A percentile compares a stretch with the other conserved stretches of the same genome.
These are phyloP conservation scores for Acacia confusa DNA, from an alignment of 306 rosid genomes.

Conservation along the genomic window DNA sequence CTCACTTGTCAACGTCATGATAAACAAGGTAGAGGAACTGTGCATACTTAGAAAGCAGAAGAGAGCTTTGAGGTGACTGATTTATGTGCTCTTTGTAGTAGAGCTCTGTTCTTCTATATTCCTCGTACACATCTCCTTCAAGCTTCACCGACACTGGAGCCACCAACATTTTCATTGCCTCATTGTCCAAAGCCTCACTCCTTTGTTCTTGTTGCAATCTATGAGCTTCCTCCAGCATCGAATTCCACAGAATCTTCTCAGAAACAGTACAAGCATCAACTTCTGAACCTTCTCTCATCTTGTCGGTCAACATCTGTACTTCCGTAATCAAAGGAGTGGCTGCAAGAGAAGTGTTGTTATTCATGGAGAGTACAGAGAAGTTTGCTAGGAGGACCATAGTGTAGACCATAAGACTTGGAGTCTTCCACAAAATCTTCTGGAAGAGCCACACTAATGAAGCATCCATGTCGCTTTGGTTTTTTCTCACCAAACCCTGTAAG, in stretches of 20 bases:
- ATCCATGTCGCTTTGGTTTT: constrained; percentile 57
- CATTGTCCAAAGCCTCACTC: constrained; percentile 46
- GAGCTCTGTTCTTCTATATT: constrained; percentile 57
- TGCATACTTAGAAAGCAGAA: constrained; percentile 77
- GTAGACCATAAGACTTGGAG: constrained; percentile 67
- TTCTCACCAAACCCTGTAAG: constrained; percentile 47
- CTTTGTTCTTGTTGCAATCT: constrained; percentile 39
- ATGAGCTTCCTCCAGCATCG: constrained; percentile 59
- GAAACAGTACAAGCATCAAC: constrained; percentile 7
- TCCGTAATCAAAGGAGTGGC: constrained; percentile 25
- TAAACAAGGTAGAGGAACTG: constrained; percentile 74
- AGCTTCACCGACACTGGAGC: constrained; percentile 54
- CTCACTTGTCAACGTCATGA: constrained; percentile 60
- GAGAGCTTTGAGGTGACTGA: constrained; percentile 56
- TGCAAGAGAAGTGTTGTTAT: constrained; percentile 33
- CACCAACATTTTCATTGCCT: constrained; percentile 37
- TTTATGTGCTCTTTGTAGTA: constrained; percentile 49
- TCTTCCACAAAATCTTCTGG: constrained; percentile 63
- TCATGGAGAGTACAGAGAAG: constrained; percentile 60
- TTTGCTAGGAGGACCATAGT: constrained; percentile 69
- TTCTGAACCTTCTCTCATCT: constrained; percentile 12
- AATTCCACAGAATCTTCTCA: constrained; percentile 54
- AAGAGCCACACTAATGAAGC: constrained; percentile 77
- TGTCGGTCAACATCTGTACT: background rate
- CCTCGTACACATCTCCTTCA: constrained; percentile 59